Evolutionary conservation across 352 stramenopile species (phyloP).

Genomic region (Globisporangium uncinulatum): DNA sequence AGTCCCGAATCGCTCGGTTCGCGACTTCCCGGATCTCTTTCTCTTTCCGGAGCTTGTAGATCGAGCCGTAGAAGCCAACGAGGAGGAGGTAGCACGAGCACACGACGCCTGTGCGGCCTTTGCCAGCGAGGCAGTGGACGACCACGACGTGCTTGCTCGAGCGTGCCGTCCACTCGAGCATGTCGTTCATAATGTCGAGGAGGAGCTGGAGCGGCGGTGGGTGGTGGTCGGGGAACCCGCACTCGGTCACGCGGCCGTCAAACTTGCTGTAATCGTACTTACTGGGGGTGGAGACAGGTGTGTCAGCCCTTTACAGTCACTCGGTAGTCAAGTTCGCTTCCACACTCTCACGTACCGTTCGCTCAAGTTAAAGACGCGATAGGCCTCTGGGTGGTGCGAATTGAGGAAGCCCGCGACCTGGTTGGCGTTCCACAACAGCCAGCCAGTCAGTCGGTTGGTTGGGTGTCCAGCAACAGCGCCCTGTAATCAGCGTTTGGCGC

Average conservation of each 20-base stretch:
- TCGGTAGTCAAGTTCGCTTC: too few relatives aligned
- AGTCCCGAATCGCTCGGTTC: constrained; percentile 65
- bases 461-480: too few relatives aligned
- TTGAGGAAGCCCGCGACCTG: constrained; percentile 63
- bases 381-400: constrained; percentile 52
- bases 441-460: neutral
- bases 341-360: constrained; percentile 46
- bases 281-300: constrained; percentile 6
- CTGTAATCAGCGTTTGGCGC: too few relatives aligned
- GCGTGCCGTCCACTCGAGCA: constrained; percentile 67
- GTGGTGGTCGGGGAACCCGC: constrained; percentile 77
- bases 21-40: constrained; percentile 56
- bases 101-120: constrained; percentile 76
- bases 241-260: constrained; percentile 62
- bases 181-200: constrained; percentile 83
- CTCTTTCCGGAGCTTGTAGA: constrained; percentile 63
- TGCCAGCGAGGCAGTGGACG: constrained; percentile 75
- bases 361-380: constrained; percentile 83
- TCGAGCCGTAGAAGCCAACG: constrained; percentile 63
- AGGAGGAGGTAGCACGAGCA: constrained; percentile 80
- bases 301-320: neutral
- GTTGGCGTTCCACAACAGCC: neutral
- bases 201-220: constrained; percentile 70
- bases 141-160: constrained; percentile 68
- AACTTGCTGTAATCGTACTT: constrained; percentile 79